These are phyloP conservation scores for Sedum album DNA, from an alignment of 164 flowering plant species.

Conservation along the genomic window DNA sequence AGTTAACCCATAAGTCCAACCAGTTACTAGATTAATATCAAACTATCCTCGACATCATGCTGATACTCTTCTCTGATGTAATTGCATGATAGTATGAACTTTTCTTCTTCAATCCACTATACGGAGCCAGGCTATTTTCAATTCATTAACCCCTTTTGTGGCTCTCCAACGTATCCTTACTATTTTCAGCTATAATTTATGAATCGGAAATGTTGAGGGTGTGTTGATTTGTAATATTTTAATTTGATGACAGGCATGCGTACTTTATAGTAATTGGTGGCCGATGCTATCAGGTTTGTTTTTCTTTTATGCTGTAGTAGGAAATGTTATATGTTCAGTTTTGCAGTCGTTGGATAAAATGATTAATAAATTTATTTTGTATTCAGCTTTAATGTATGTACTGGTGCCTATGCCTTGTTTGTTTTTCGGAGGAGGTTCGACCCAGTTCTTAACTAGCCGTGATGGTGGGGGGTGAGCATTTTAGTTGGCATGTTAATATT, in stretches of 20 bases:
- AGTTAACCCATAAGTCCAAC: conserved; percentile 63
- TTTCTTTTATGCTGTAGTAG: not conserved
- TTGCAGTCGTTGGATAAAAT: conserved; percentile 4
- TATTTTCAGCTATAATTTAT: not conserved
- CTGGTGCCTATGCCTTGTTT: conserved; percentile 96
- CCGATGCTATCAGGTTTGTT: conserved; percentile 83
- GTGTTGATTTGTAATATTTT: not conserved
- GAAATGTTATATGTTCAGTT: not conserved
- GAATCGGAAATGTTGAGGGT: not conserved
- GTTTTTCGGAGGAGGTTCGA: conserved; percentile 89
- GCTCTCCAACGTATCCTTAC: conserved; percentile 14
- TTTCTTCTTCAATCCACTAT: too few species aligned
- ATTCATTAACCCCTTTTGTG: conserved; percentile 89
- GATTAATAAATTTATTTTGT: conserved; percentile 8
- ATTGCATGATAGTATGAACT: too few species aligned
- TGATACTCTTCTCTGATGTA: too few species aligned
- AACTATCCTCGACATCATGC: too few species aligned
- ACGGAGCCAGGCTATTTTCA: too few species aligned
- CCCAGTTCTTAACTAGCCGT: conserved; percentile 76
- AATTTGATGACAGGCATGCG: conserved; percentile 71
- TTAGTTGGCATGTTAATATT: not conserved
- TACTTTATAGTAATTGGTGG: conserved; percentile 93
- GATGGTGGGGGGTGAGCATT: conserved; percentile 88
- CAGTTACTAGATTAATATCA: too few species aligned
- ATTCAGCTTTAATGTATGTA: conserved; percentile 86